phyloP scores from a whole-genome alignment of 164 flowering plant genomes.

The Macadamia integrifolia region DNA sequence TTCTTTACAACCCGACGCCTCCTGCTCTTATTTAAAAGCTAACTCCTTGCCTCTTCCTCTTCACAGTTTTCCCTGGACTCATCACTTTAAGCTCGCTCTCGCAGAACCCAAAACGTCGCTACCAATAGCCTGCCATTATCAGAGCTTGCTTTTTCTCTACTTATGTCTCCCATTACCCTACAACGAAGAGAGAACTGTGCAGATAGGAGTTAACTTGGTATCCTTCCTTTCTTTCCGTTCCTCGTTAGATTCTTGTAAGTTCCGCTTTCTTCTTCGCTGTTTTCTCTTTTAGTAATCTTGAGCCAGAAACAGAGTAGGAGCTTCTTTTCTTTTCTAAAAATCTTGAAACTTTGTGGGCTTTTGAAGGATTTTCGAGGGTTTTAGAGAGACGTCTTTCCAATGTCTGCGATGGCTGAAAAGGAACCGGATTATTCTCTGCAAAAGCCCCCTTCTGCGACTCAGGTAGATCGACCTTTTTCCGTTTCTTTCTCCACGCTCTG shows the following conservation, averaged over 20 bases:
- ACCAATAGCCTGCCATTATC: background rate
- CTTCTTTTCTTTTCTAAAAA: background rate
- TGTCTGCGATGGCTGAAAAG: background rate
- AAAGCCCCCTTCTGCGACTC: slow-evolving; percentile 13
- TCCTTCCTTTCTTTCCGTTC: background rate
- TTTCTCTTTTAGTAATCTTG: background rate
- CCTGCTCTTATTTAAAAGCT: background rate
- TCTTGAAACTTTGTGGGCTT: background rate
- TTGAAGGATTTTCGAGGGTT: background rate
- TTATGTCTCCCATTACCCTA: background rate
- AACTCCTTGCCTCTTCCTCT: background rate
- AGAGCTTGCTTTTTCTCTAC: background rate
- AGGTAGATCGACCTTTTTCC: slow-evolving; percentile 6
- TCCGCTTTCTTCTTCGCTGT: background rate
- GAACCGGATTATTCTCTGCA: slow-evolving; percentile 10
- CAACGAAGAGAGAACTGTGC: background rate
- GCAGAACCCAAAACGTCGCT: background rate
- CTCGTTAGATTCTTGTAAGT: background rate
- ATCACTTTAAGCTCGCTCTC: background rate
- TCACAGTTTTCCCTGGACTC: background rate
- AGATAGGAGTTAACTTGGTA: background rate
- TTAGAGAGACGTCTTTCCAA: background rate
- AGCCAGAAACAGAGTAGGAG: background rate
- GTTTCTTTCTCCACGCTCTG: background rate
- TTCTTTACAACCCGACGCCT: background rate